Evolutionary conservation across 164 flowering plant genomes (phyloP).

Genomic region (Vitis cinerea): DNA sequence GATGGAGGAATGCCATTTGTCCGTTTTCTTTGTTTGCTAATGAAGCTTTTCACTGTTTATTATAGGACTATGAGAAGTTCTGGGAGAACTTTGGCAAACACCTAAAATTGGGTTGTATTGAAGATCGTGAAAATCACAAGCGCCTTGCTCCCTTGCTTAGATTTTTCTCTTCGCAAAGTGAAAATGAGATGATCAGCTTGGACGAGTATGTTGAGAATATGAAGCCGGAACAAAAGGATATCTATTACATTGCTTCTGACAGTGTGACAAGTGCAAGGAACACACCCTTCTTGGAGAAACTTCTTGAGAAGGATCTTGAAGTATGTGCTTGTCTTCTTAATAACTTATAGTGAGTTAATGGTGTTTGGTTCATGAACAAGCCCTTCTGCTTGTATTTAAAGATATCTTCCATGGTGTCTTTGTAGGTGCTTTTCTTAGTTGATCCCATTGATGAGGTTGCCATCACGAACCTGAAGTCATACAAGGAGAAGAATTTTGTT

Average conservation of each 20-base stretch:
- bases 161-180: constrained; percentile 90
- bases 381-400: neutral
- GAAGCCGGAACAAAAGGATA: constrained; percentile 94
- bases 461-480: constrained; percentile 76
- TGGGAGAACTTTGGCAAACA: constrained; percentile 92
- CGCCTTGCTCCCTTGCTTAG: constrained; percentile 89
- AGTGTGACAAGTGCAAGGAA: constrained; percentile 82
- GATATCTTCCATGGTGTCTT: neutral
- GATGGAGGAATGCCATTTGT: neutral
- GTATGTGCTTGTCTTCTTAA: constrained; percentile 30
- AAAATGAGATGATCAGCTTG: constrained; percentile 78
- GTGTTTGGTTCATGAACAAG: no score
- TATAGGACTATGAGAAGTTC: constrained; percentile 88
- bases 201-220: constrained; percentile 95
- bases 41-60: neutral
- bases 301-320: constrained; percentile 76
- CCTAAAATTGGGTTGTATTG: constrained; percentile 88
- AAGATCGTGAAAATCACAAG: constrained; percentile 92
- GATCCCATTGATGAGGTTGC: constrained; percentile 98
- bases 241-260: constrained; percentile 87
- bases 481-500: constrained; percentile 89
- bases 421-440: constrained; percentile 79
- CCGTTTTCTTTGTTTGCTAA: constrained; percentile 5
- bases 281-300: constrained; percentile 85
- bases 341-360: neutral